Base-by-base conservation (phyloP, 371 early-diverging fungal genomes). In the Mucor ambiguus region DNA sequence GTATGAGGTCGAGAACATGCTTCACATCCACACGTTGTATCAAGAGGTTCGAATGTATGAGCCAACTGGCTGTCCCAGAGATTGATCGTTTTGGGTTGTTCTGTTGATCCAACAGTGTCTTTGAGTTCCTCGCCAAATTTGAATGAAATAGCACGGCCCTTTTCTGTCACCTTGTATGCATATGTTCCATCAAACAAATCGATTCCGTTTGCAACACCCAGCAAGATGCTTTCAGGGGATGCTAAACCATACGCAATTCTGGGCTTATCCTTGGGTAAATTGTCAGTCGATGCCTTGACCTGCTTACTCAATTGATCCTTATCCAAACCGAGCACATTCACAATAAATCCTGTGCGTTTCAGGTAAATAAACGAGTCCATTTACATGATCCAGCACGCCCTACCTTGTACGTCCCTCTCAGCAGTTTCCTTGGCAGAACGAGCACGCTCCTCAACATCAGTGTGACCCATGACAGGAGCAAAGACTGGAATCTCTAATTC, bases 131-230 rank as follows among this genome's bases (percentile, higher is more conserved):
- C 59, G 5, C 83, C 83, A 66, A 79, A 81, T 28, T 75, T 71
- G 60, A 81, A 72, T 1, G 64, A 68, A 38, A 81, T 76, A 18
- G 84, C 84, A 35, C 81, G 66, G 3, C 84, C 84, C 22, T 72
- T 70, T 10, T 84, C 78, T 0, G 84, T 84, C 16, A 72, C 72
- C 46, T 73, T 79, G 62, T 72, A 77, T 33, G 79, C 81, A 64
- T 81, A 83, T 41, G 81, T 86, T 16, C 87, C 85, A 70, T 92
- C 91, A 68, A 93, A 92, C 61, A 93, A 61, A 68, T 93, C 93
- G 43, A 90, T 82, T 3, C 93, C 93, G 11, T 79, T 60, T 32
- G 79, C 69, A 30, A 93, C 78, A 8, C 86, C 90, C 35, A 72
- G 72, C 49, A 93, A 69, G 18, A 90, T 86, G 16, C 82, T 79